Percentiles rank a stretch among this genome's conserved stretches.
Conservation (phyloP, 1,284 basidiomycete species). For the Cryptococcus jaspeensis region DNA sequence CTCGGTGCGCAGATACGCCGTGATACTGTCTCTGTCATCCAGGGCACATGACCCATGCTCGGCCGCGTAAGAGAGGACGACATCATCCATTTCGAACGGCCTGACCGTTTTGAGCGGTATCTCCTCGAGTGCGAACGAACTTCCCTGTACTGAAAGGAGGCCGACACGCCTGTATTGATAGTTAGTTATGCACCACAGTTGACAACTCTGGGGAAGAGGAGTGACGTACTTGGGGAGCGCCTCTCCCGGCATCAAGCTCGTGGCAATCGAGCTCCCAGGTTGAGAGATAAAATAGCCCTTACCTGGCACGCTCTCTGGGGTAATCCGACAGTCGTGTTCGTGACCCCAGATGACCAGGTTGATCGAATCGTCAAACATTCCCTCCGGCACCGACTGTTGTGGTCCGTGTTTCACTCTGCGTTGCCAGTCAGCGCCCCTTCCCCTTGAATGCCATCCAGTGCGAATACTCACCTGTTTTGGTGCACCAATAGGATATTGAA, state of each 20-base stretch:
- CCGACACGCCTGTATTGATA: constrained; percentile 72
- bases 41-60: constrained; percentile 70
- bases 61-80: constrained; percentile 70
- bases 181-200: neutral
- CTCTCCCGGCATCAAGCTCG: constrained; percentile 87
- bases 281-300: constrained; percentile 91
- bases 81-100: constrained; percentile 89
- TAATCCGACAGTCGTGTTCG: constrained; percentile 94
- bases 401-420: constrained; percentile 86
- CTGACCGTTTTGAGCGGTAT: constrained; percentile 86
- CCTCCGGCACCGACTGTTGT: constrained; percentile 89
- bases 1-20: constrained; percentile 71
- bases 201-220: neutral
- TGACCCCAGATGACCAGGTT: constrained; percentile 97
- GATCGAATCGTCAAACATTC: constrained; percentile 93
- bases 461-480: constrained; percentile 77
- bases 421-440: neutral
- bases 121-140: constrained; percentile 80
- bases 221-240: constrained; percentile 73
- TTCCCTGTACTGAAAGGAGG: constrained; percentile 77
- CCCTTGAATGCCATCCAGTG: neutral
- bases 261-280: constrained; percentile 93
- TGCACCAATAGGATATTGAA: constrained; percentile 93
- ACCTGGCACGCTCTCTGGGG: constrained; percentile 84
- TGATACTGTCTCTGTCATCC: constrained; percentile 73